phyloP scores from a whole-genome alignment of 1,284 basidiomycete genomes.

The Fomitopsis schrenkii region DNA sequence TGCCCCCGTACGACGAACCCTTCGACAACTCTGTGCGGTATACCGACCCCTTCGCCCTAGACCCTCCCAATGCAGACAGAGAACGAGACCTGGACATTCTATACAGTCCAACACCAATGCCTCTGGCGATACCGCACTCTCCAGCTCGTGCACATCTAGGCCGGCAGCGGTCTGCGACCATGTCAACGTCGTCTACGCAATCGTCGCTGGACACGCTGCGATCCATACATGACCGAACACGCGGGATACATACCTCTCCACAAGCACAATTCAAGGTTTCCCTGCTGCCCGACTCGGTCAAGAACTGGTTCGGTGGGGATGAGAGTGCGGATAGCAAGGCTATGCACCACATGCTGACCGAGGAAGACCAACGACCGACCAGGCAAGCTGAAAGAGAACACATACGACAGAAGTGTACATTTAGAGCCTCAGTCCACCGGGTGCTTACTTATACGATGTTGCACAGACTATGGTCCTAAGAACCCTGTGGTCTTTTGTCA shows the following conservation, averaged over 20 bases:
- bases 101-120: constrained; percentile 25
- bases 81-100: constrained; percentile 22
- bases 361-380: constrained; percentile 55
- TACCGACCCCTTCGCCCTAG: constrained; percentile 28
- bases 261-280: constrained; percentile 22
- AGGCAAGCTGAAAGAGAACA: constrained; percentile 49
- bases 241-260: constrained; percentile 26
- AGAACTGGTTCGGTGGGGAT: constrained; percentile 54
- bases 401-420: constrained; percentile 70
- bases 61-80: constrained; percentile 13
- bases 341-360: constrained; percentile 45
- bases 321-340: constrained; percentile 36
- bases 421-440: background rate
- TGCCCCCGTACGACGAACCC: constrained; percentile 3
- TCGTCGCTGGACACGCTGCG: constrained; percentile 66
- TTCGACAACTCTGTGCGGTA: constrained; percentile 15
- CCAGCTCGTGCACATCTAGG: constrained; percentile 23
- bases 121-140: constrained; percentile 24
- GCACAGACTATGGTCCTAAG: constrained; percentile 65
- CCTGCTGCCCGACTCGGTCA: constrained; percentile 23
- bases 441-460: constrained; percentile 2
- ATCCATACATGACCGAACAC: constrained; percentile 42
- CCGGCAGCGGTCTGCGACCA: constrained; percentile 18
- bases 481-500: constrained; percentile 93
- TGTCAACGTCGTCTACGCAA: constrained; percentile 32